Percentiles rank a stretch among this genome's conserved stretches.
phyloP scores from a whole-genome alignment of 768 basidiomycete species.

The Mycena rebaudengoi region DNA sequence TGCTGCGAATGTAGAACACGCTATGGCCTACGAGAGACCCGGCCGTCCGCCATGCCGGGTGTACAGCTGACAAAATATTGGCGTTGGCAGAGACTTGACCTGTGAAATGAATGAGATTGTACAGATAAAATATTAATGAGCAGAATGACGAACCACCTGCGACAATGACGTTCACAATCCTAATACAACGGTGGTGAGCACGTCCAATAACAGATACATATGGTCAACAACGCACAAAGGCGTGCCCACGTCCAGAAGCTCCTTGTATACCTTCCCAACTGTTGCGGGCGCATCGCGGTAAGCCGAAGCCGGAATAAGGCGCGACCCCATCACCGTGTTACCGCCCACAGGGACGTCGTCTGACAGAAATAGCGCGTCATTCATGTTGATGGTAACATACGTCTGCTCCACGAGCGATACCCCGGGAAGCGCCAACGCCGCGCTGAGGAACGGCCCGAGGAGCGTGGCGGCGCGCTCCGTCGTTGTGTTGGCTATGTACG shows the following conservation, averaged over 20 bases:
- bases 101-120: neutral
- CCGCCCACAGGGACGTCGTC: slow-evolving; percentile 25
- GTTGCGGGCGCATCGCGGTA: slow-evolving; percentile 15
- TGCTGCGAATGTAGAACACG: neutral
- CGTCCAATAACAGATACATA: neutral
- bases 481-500: slow-evolving; percentile 33
- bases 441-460: slow-evolving; percentile 33
- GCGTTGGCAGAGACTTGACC: slow-evolving; percentile 44
- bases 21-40: slow-evolving; percentile 40
- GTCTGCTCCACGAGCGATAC: slow-evolving; percentile 1
- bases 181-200: neutral
- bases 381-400: slow-evolving; percentile 1
- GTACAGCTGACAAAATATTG: slow-evolving; percentile 38
- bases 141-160: slow-evolving; percentile 29
- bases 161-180: slow-evolving; percentile 24
- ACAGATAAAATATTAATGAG: too few relatives aligned
- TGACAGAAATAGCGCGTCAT: slow-evolving; percentile 15
- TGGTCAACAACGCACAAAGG: slow-evolving; percentile 6
- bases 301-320: slow-evolving; percentile 22
- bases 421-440: slow-evolving; percentile 24
- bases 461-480: slow-evolving; percentile 20
- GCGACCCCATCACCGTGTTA: slow-evolving; percentile 25
- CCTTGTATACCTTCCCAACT: slow-evolving; percentile 30
- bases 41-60: slow-evolving; percentile 44
- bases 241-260: slow-evolving; percentile 28